Evolutionary conservation across 306 rosid species (phyloP), one percentile per base, ranked within the genome.

Genomic region (Castanopsis chinensis): DNA sequence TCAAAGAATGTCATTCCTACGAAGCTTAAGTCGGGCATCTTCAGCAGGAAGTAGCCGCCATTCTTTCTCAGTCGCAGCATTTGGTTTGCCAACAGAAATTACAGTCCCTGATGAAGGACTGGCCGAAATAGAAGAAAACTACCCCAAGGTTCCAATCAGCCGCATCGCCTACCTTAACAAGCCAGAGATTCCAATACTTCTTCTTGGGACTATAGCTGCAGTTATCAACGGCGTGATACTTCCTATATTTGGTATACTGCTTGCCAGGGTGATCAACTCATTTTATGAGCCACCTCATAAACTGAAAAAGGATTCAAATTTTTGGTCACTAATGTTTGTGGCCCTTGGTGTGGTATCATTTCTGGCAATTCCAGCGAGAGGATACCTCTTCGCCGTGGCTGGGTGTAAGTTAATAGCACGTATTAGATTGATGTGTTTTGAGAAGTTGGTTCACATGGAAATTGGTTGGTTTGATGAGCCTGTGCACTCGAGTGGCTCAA

Each of bases 401-500:
- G 91, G 91, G 14, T 69, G 79, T 45, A 89, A 85, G 80, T 78
- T 89, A 79, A 78, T 89, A 28, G 76, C 74, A 72, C 78, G 93
- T 71, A 76, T 90, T 45, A 41, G 91, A 25, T 7, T 57, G 37
- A 72, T 82, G 85, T 83, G 89, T 71, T 90, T 87, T 20, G 87
- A 87, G 82, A 90, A 90, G 69, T 54, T 82, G 35, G 74, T 86
- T 80, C 83, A 76, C 74, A 87, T 87, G 91, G 93, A 90, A 76
- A 79, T 87, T 37, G 49, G 78, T n/a, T 79, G 83, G 83, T 79
- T 79, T 27, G 78, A 79, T 25, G 64, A 72, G 32, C 33, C 83
- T 28, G 87, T 78, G 30, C 80, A 90, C 76, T 85, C 91, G 27
- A 85, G 90, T 45, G 91, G 90, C 65, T 82, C 86, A 27, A 64